Evolutionary conservation across 768 basidiomycete genomes (phyloP).

Genomic region (Termitomyces sp.): DNA sequence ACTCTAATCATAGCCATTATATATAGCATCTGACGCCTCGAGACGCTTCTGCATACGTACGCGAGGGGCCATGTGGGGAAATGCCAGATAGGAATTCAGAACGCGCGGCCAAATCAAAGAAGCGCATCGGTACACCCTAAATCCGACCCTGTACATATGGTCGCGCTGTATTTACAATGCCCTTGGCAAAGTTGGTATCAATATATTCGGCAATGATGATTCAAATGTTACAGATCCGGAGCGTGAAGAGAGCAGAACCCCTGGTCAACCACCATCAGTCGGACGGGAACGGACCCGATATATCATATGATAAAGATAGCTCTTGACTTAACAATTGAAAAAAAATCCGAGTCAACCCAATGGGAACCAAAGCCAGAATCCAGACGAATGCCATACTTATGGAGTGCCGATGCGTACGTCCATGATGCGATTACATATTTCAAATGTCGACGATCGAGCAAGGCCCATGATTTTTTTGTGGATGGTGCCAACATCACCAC

Average conservation of each 20-base stretch:
- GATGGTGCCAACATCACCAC: too few relatives aligned
- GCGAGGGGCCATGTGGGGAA: conserved; percentile 9
- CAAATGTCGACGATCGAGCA: too few relatives aligned
- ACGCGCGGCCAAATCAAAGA: conserved; percentile 12
- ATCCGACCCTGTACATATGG: conserved; percentile 7
- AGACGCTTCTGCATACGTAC: conserved; percentile 4
- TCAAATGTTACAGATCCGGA: background rate
- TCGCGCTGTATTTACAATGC: background rate
- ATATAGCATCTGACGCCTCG: background rate
- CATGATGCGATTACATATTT: too few relatives aligned
- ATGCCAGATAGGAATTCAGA: background rate
- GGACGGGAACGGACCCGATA: too few relatives aligned
- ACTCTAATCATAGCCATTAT: background rate
- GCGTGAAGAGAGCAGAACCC: background rate
- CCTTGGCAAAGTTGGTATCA: conserved; percentile 13
- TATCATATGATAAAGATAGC: too few relatives aligned
- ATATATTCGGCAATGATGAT: too few relatives aligned
- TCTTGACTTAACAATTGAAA: too few relatives aligned
- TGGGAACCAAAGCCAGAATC: background rate
- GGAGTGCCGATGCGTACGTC: too few relatives aligned
- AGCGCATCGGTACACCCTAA: conserved; percentile 4
- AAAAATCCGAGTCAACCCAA: background rate
- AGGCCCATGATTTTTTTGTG: too few relatives aligned
- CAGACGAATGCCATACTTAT: too few relatives aligned
- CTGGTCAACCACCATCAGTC: too few relatives aligned